Percentiles rank a stretch among this genome's conserved stretches.
Evolutionary conservation across 139 green algal genomes (phyloP).

Genomic region (Raphidocelis subcapitata): DNA sequence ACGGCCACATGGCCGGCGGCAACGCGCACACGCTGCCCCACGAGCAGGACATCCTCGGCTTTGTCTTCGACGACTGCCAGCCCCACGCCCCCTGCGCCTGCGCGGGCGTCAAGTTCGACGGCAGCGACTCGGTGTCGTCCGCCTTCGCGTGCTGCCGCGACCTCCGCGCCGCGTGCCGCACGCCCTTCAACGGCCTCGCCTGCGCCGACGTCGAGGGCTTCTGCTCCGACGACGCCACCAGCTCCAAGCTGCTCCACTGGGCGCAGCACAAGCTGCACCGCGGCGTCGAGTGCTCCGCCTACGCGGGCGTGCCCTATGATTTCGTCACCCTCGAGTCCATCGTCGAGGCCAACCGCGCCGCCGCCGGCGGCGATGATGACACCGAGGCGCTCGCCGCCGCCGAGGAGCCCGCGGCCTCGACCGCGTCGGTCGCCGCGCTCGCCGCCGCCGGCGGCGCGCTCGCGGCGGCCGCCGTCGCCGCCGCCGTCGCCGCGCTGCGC

Average conservation of each 20-base stretch:
- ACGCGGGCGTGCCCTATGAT: slow-evolving; percentile 11
- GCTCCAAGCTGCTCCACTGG: slow-evolving; percentile 9
- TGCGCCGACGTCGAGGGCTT: slow-evolving; percentile 22
- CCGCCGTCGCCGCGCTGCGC: no score
- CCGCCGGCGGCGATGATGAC: no score
- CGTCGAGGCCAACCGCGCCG: neutral
- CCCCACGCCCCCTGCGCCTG: slow-evolving; percentile 26
- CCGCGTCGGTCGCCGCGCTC: no score
- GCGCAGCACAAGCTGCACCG: slow-evolving; percentile 7
- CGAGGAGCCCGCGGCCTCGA: no score
- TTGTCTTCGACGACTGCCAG: slow-evolving; percentile 28
- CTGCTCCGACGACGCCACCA: slow-evolving; percentile 16
- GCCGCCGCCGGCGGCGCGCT: no score
- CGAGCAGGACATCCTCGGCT: slow-evolving; percentile 23
- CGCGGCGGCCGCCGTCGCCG: no score
- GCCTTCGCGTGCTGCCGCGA: slow-evolving; percentile 21
- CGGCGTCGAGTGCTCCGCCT: slow-evolving; percentile 9
- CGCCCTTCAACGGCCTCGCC: slow-evolving; percentile 21
- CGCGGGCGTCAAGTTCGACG: slow-evolving; percentile 17
- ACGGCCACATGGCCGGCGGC: neutral
- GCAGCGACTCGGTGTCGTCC: slow-evolving; percentile 12
- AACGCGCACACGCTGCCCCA: slow-evolving; percentile 11
- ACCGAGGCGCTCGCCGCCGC: no score
- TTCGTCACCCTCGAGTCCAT: slow-evolving; percentile 4
- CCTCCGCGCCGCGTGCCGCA: slow-evolving; percentile 17